Conservation (phyloP, 306 rosid species). For the Dryas octopetala region DNA sequence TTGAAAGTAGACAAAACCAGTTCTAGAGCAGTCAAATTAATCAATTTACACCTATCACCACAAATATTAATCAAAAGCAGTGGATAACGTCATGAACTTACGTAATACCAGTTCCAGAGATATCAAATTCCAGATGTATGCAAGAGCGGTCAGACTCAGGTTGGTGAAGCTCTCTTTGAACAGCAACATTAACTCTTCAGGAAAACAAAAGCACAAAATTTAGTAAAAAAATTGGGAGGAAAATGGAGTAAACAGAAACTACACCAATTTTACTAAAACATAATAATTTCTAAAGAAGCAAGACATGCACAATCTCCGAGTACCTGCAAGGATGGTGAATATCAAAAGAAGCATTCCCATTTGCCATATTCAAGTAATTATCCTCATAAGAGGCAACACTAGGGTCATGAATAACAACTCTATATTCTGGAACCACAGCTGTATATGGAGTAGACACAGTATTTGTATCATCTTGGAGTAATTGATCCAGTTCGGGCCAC, state of each 20-base stretch:
- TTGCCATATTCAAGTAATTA: constrained; percentile 40
- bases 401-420: constrained; percentile 70
- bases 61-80: background rate
- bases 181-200: constrained; percentile 68
- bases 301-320: constrained; percentile 22
- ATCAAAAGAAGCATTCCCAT: constrained; percentile 65
- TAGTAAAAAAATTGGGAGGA: background rate
- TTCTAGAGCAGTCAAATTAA: background rate
- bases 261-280: constrained; percentile 11
- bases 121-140: constrained; percentile 85
- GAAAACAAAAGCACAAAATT: constrained; percentile 21
- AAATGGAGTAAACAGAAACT: background rate
- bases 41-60: background rate
- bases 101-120: constrained; percentile 60
- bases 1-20: background rate
- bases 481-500: constrained; percentile 84
- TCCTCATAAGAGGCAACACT: constrained; percentile 32
- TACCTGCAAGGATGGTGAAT: constrained; percentile 94
- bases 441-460: constrained; percentile 76
- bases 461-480: constrained; percentile 70
- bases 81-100: constrained; percentile 33
- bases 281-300: constrained; percentile 24
- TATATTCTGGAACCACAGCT: constrained; percentile 68
- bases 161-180: constrained; percentile 74
- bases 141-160: constrained; percentile 88